These are phyloP conservation scores for Epichloe gansuensis DNA, from an alignment of 2,329 filamentous ascomycete genomes.

Conservation along the genomic window DNA sequence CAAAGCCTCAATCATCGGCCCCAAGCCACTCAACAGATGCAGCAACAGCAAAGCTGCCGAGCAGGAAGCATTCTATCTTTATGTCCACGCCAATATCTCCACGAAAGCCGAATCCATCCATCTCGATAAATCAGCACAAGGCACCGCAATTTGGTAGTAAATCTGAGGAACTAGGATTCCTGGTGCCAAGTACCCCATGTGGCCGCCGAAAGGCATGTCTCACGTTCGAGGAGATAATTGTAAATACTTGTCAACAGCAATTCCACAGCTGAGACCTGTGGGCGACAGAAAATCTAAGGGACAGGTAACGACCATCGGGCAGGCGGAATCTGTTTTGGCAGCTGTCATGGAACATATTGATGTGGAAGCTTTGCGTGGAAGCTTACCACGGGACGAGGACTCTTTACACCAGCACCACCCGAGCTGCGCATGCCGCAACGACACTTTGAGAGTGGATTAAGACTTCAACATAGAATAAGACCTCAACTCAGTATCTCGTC, in stretches of 20 bases:
- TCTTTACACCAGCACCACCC: conserved; percentile 29
- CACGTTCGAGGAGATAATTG: conserved; percentile 45
- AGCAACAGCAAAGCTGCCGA: conserved; percentile 14
- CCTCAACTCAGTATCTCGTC: conserved; percentile 29
- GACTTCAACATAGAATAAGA: conserved; percentile 37
- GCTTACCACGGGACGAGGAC: conserved; percentile 21
- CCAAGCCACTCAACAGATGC: conserved; percentile 11
- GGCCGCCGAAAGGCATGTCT: conserved; percentile 53
- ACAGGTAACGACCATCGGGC: conserved; percentile 26
- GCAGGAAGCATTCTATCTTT: conserved; percentile 30
- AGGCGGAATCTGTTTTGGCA: conserved; percentile 31
- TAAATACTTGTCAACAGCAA: background rate
- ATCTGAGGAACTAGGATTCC: conserved; percentile 44
- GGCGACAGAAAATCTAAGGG: conserved; percentile 37
- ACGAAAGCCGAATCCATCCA: conserved; percentile 23
- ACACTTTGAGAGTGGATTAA: conserved; percentile 45
- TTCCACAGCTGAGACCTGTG: background rate
- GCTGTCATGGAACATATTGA: conserved; percentile 16
- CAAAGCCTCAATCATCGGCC: conserved; percentile 15
- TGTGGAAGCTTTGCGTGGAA: conserved; percentile 15
- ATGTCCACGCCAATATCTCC: conserved; percentile 43
- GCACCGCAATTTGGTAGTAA: conserved; percentile 32
- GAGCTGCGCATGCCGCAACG: conserved; percentile 42
- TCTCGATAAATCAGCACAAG: conserved; percentile 14
- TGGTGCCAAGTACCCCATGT: conserved; percentile 54